Evolutionary conservation across 768 basidiomycete species (phyloP).

Genomic region (Gautieria morchelliformis): DNA sequence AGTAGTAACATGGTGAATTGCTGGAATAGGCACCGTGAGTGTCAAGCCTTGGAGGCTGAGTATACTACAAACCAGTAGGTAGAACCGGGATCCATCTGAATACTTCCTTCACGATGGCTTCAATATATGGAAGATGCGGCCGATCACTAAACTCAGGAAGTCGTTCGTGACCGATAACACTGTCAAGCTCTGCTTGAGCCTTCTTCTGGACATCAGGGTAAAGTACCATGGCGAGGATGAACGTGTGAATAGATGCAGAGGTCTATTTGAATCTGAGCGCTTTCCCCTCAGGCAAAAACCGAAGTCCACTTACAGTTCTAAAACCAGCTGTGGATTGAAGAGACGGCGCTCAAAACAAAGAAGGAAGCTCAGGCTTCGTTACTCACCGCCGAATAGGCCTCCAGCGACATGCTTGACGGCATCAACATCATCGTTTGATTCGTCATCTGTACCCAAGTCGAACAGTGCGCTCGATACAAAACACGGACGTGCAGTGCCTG

Average conservation of each 20-base stretch:
- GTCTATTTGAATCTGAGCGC: not conserved
- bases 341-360: not conserved
- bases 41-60: not conserved
- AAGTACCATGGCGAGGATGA: conserved; percentile 9
- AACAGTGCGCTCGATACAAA: not conserved
- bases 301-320: conserved; percentile 17
- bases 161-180: not conserved
- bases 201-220: conserved; percentile 8
- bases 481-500: no score
- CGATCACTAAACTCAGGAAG: conserved; percentile 1
- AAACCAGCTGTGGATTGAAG: conserved; percentile 26
- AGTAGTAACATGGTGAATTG: not conserved
- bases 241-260: conserved; percentile 1
- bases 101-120: conserved; percentile 4
- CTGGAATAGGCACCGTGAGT: not conserved
- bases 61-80: not conserved
- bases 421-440: conserved; percentile 17
- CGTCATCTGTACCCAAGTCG: not conserved
- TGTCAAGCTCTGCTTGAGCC: conserved; percentile 10
- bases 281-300: not conserved
- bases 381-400: conserved; percentile 37
- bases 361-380: not conserved
- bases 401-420: conserved; percentile 32
- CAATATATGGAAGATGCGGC: not conserved
- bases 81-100: not conserved